Base-by-base conservation (phyloP, 768 basidiomycete genomes). In the Gloeostereum incarnatum region DNA sequence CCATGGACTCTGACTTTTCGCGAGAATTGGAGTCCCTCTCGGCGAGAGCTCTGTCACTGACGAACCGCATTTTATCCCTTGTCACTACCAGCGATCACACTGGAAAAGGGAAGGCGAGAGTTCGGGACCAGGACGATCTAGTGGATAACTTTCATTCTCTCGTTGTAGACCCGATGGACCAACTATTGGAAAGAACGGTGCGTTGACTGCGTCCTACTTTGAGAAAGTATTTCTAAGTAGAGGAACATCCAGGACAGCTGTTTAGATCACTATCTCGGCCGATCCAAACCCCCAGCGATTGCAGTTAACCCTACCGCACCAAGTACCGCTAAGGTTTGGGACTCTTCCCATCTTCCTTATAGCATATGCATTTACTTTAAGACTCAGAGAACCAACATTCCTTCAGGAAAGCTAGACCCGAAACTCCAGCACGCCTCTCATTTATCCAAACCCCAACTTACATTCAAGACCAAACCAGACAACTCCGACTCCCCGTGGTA, bases 131-230 rank as follows among this genome's bases (percentile, higher is more conserved):
- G 51, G 90, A 96, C 48, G 85, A 92, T 59, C 71, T 93, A 3
- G 59, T 87, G 22, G 93, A 96, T 54, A 77, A 75, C 46, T 94
- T 91, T 55, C 73, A 84, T 46, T 65, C 75, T 13, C 57, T 75
- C 16, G 69, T 94, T 2, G 81, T 88, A n/a, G 88, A 91, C 51
- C 65, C 76, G 0, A 74, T 94, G 69, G 94, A 99, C 54, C 69
- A 73, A 33, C 56, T 97, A 37, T 58, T 96, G 42, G 96, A 98
- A 59, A 70, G 77, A 37, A 85, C 89, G 3, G 90, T 85, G 49
- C 58, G 78, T 58, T 18, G 10, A 38, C 13, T 38, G 36, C 23
- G 6, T n/a, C 1, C 3, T 11, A 29, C 37, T 27, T 35, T 19
- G 9, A 41, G 22, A 20, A 37, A 22, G 22, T 37, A 9, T 20